Conservation (phyloP, 2,329 filamentous ascomycete genomes). For the Pseudogymnoascus sp. region DNA sequence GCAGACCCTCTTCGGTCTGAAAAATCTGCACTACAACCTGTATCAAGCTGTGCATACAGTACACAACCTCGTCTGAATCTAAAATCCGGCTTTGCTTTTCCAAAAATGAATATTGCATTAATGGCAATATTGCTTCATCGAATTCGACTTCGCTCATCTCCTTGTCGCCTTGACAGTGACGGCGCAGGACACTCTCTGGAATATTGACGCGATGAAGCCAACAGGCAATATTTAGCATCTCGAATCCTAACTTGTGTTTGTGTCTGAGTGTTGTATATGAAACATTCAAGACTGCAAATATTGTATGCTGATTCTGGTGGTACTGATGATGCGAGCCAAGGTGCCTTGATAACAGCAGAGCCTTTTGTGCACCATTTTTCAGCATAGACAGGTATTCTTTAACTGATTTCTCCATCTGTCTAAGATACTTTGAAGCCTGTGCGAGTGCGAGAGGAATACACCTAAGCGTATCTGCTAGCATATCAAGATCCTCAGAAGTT, state of each 20-base stretch:
- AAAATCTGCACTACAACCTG: neutral
- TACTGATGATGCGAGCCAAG: neutral
- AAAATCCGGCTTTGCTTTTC: neutral
- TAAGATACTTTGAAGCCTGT: neutral
- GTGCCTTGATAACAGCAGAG: neutral
- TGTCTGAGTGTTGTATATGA: neutral
- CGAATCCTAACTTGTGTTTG: neutral
- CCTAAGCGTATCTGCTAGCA: neutral
- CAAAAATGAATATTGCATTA: neutral
- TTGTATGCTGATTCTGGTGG: neutral
- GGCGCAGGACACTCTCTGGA: neutral
- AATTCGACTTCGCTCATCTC: neutral
- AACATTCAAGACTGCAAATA: neutral
- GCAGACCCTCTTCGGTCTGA: neutral
- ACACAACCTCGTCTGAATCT: neutral
- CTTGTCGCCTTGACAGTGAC: neutral
- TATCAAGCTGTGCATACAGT: neutral
- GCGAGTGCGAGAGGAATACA: neutral
- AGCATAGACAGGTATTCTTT: neutral
- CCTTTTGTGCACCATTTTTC: neutral
- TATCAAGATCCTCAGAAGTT: neutral
- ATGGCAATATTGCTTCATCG: neutral
- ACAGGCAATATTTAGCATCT: neutral
- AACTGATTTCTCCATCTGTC: neutral
- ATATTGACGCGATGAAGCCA: constrained; percentile 1